A percentile compares a stretch with the other conserved stretches of the same genome.
These are phyloP conservation scores for Colletotrichum abscissum DNA, from an alignment of 2,329 filamentous ascomycete genomes.

Conservation along the genomic window DNA sequence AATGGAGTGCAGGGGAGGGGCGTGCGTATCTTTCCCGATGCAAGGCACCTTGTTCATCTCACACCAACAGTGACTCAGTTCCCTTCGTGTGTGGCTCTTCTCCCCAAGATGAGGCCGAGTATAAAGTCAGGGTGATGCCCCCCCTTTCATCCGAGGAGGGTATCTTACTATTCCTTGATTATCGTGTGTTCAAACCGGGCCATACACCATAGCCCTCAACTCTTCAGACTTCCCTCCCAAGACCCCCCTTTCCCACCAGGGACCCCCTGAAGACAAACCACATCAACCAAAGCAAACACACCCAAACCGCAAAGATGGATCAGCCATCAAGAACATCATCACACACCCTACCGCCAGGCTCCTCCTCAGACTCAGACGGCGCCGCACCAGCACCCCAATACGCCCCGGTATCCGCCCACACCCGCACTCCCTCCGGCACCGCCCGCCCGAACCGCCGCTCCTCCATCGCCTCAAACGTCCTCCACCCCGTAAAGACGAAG, in stretches of 20 bases:
- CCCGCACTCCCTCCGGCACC: neutral
- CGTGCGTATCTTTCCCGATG: neutral
- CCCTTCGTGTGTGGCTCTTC: neutral
- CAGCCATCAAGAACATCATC: constrained; percentile 18
- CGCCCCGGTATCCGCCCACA: constrained; percentile 20
- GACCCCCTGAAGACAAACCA: neutral
- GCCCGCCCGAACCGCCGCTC: constrained; percentile 27
- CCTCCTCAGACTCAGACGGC: constrained; percentile 1
- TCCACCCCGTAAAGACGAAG: constrained; percentile 41
- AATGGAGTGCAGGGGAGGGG: too few species aligned
- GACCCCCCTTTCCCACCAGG: neutral
- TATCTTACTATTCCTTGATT: neutral
- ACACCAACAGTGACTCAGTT: neutral
- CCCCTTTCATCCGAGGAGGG: neutral
- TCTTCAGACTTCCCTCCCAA: neutral
- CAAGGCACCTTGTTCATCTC: neutral
- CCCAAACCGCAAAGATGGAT: constrained; percentile 18
- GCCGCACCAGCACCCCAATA: constrained; percentile 3
- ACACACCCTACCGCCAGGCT: constrained; percentile 18
- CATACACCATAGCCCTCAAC: neutral
- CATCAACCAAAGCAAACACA: neutral
- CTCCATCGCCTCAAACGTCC: constrained; percentile 39
- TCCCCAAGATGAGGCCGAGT: neutral
- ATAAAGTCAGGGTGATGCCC: constrained; percentile 16
- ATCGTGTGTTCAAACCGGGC: constrained; percentile 1